Base-by-base conservation (phyloP, 345 rosid genomes). In the Populus davidiana region DNA sequence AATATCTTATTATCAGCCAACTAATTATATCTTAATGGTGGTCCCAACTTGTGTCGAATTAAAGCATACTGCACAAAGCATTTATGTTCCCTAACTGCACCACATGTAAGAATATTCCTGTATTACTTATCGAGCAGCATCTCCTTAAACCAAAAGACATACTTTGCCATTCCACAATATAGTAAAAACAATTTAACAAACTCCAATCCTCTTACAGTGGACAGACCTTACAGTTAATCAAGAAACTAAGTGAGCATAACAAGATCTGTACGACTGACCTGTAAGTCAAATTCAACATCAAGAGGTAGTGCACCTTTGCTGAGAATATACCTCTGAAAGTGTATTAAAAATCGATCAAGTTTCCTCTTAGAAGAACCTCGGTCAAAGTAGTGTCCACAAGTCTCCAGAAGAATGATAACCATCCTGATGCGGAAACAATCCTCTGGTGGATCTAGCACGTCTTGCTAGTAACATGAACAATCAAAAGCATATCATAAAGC, bases 381-480 rank as follows among this genome's bases (percentile, higher is more conserved):
- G 85, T 89, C 96, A 86, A 96, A 96, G 87, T 92, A 96, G 85
- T 90, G 98, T 72, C 99, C 98, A 77, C 98, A 96, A 38, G 99
- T 94, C 87, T 94, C 97, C 62, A 94, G 91, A 80, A 96, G 98
- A 78, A 86, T 92, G 78, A 91, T 82, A 75, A 94, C 91, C 99
- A 96, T 89, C 86, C 98, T 92, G 80, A 94, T 85, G 65, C 97
- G 94, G 86, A 96, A 96, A 88, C 93, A 94, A 85, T 96, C 99
- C 83, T 94, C 98, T 16, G 93, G 96, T 76, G 97, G 99, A 84
- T 94, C 99, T 79, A 96, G 83, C 64, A 81, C 85, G 79, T 94
- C 97, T 89, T 89, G 93, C 99, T 96, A 79, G 78, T 63, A 83
- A 77, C 81, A 83, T 27, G 75, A 77, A 80, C 5, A 65, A 67